Base-by-base conservation (phyloP, 306 rosid species). In the Acacia melanoxylon region DNA sequence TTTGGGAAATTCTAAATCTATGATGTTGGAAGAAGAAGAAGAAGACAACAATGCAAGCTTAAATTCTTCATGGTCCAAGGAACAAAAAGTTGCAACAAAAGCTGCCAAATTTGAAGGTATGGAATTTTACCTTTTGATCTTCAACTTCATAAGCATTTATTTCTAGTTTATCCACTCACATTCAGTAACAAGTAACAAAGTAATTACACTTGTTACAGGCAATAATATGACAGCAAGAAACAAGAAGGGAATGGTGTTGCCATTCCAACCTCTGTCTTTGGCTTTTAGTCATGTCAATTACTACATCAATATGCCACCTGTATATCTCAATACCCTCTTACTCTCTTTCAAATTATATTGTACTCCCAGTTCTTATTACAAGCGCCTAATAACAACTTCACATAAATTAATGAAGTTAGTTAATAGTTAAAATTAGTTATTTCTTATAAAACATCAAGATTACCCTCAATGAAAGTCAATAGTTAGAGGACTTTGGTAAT, bases 191-290 rank as follows among this genome's bases (percentile, higher is more conserved):
- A 58, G 82, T 66, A 63, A 45, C 29, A 62, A 51, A 75, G n/a
- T 61, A 76, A 45, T 17, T 29, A 61, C 37, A 15, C 70, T 59
- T 15, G 25, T 14, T 15, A 49, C 51, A 46, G 51, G 51, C 51
- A 46, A 46, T 46, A 46, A 46, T 13, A 46, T 49, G 19, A 15
- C 56, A 51, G 56, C 14, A 48, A 48, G 56, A 16, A 51, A 51
- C 56, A 88, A 69, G 71, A 83, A 82, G 85, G 89, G 91, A 75
- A 83, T 88, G 91, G 87, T 85, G 78, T 74, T 88, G 52, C 91
- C 91, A 10, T 88, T 88, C 63, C 87, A 31, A 68, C 87, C 91
- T 42, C 76, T 83, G 24, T 78, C 89, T 70, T 84, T 88, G 65
- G 89, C 84, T 10, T 88, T 88, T 75, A 78, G 84, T 65, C 65